A percentile compares a stretch with the other conserved stretches of the same genome.
Evolutionary conservation across 805 yeast genomes (phyloP).

Genomic region (Clavispora santaluciae): DNA sequence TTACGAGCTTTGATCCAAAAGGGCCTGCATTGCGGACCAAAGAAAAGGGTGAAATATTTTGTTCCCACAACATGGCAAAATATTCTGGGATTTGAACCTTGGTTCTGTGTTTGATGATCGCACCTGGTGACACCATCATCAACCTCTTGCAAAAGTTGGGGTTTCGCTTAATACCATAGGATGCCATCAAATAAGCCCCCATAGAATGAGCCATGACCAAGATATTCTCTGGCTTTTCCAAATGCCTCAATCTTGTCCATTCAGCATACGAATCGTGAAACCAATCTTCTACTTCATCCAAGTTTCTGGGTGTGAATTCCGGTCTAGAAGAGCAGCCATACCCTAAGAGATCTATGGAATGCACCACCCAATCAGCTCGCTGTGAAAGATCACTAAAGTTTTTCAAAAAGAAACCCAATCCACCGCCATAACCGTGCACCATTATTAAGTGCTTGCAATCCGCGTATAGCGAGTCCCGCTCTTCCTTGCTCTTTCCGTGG

Average conservation of each 20-base stretch:
- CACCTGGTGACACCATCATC: conserved; percentile 88
- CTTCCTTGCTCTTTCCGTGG: conserved; percentile 7
- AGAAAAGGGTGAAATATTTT: conserved; percentile 79
- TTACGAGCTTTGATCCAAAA: conserved; percentile 76
- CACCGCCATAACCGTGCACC: conserved; percentile 45
- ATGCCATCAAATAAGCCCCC: conserved; percentile 80
- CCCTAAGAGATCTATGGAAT: conserved; percentile 84
- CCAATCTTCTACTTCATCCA: conserved; percentile 50
- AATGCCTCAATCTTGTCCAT: conserved; percentile 55
- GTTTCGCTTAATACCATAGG: conserved; percentile 53
- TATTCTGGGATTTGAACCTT: conserved; percentile 60
- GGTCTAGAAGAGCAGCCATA: conserved; percentile 89
- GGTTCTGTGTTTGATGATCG: conserved; percentile 51
- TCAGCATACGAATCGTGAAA: conserved; percentile 59
- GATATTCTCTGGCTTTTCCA: conserved; percentile 32
- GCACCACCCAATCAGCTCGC: conserved; percentile 60
- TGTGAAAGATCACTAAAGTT: conserved; percentile 26
- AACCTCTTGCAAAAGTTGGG: conserved; percentile 63
- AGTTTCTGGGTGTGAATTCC: conserved; percentile 39
- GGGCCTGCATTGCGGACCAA: conserved; percentile 75
- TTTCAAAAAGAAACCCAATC: conserved; percentile 41
- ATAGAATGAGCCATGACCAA: conserved; percentile 80
- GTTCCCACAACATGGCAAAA: conserved; percentile 80
- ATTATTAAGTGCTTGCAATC: conserved; percentile 34
- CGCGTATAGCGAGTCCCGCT: conserved; percentile 10